Percentiles rank a stretch among this genome's conserved stretches.
Evolutionary conservation across 176 grass and related monocot genomes (phyloP).

Genomic region (Thalia dealbata): DNA sequence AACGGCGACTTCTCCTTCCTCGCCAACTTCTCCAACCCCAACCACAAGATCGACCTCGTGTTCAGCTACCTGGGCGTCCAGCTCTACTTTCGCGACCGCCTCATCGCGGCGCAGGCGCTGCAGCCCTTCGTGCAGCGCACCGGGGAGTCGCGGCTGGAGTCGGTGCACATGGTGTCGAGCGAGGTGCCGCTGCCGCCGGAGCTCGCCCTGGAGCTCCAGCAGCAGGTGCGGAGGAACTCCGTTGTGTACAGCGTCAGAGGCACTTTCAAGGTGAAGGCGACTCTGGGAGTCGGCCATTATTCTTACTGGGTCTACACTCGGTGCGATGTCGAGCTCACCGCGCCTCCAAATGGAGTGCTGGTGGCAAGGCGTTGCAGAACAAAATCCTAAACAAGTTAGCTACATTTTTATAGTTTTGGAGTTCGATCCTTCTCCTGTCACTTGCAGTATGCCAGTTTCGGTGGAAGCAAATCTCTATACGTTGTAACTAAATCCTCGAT

Average conservation of each 20-base stretch:
- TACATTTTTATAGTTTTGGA: neutral
- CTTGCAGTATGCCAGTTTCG: neutral
- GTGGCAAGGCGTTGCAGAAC: conserved; percentile 58
- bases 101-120: conserved; percentile 50
- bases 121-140: conserved; percentile 48
- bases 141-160: conserved; percentile 39
- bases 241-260: conserved; percentile 54
- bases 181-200: conserved; percentile 57
- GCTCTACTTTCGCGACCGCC: conserved; percentile 59
- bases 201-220: conserved; percentile 41
- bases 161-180: conserved; percentile 74
- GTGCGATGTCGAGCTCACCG: conserved; percentile 65
- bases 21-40: conserved; percentile 85
- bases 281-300: conserved; percentile 47
- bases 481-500: neutral
- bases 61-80: conserved; percentile 49
- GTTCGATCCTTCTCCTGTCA: neutral
- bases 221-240: conserved; percentile 66
- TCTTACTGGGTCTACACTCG: conserved; percentile 46
- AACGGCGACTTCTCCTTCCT: conserved; percentile 67
- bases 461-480: neutral
- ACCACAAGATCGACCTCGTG: conserved; percentile 51
- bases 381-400: conserved; percentile 13
- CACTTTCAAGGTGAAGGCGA: conserved; percentile 63
- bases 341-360: conserved; percentile 71